These are phyloP conservation scores for Chaetomium fimeti DNA, from an alignment of 495 filamentous ascomycete species.

Conservation along the genomic window DNA sequence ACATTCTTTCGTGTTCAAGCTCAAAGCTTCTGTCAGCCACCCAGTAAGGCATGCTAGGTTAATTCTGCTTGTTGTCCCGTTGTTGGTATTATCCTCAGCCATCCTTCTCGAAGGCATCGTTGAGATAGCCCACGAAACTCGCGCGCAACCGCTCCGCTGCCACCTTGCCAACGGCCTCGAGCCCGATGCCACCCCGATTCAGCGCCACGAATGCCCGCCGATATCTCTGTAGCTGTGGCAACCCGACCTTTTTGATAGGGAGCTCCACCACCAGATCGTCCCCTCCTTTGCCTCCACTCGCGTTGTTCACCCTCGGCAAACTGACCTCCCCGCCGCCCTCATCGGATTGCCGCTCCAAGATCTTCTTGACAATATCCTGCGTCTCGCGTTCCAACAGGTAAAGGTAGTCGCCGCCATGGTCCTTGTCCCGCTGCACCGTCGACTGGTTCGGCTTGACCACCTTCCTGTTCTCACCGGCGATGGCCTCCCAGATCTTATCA, in stretches of 20 bases:
- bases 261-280: slow-evolving; percentile 52
- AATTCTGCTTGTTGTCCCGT: background rate
- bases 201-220: slow-evolving; percentile 82
- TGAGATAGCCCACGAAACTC: slow-evolving; percentile 73
- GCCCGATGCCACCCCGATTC: slow-evolving; percentile 59
- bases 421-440: slow-evolving; percentile 63
- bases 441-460: slow-evolving; percentile 74
- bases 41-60: too few relatives aligned
- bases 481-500: slow-evolving; percentile 71
- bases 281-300: slow-evolving; percentile 31
- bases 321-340: slow-evolving; percentile 56
- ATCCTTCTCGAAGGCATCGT: slow-evolving; percentile 60
- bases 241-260: slow-evolving; percentile 58
- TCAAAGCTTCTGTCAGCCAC: too few relatives aligned
- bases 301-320: slow-evolving; percentile 34
- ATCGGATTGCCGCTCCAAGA: slow-evolving; percentile 70
- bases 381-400: slow-evolving; percentile 83
- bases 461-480: slow-evolving; percentile 60
- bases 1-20: background rate
- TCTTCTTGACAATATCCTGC: slow-evolving; percentile 72
- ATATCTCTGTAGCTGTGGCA: slow-evolving; percentile 79
- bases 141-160: slow-evolving; percentile 57
- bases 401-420: slow-evolving; percentile 72
- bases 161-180: slow-evolving; percentile 48
- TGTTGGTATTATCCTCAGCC: slow-evolving; percentile 26